These are phyloP conservation scores for Brettanomyces sp. DNA, from an alignment of 805 yeast species.

Conservation along the genomic window DNA sequence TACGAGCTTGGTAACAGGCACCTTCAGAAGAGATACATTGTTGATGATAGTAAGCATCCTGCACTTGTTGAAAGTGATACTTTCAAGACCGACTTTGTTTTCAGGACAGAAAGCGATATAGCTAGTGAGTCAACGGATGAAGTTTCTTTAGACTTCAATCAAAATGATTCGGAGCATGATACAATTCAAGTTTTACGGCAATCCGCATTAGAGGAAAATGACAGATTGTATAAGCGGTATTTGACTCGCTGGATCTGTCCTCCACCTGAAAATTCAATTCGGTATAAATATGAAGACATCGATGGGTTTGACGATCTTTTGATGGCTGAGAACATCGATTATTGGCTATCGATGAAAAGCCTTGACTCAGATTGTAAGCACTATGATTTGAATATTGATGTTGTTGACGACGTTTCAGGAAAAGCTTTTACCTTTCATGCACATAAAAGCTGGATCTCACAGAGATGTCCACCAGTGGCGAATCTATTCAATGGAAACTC, in stretches of 20 bases:
- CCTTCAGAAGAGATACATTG: slow-evolving; percentile 2
- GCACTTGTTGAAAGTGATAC: slow-evolving; percentile 2
- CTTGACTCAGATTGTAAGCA: slow-evolving; percentile 4
- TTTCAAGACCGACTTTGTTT: slow-evolving; percentile 3
- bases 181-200: background rate
- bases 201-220: background rate
- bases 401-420: slow-evolving; percentile 4
- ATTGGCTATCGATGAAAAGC: slow-evolving; percentile 14
- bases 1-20: slow-evolving; percentile 14
- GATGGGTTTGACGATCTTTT: slow-evolving; percentile 25
- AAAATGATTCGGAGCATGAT: background rate
- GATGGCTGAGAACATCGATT: slow-evolving; percentile 22
- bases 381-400: slow-evolving; percentile 9
- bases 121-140: background rate
- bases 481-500: slow-evolving; percentile 1
- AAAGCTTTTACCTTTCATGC: slow-evolving; percentile 5
- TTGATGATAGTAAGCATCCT: background rate
- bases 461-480: slow-evolving; percentile 2
- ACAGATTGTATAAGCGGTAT: slow-evolving; percentile 1
- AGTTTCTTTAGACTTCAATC: background rate
- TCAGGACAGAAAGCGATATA: background rate
- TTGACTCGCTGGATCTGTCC: slow-evolving; percentile 12
- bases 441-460: slow-evolving; percentile 6
- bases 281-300: slow-evolving; percentile 1
- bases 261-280: background rate